phyloP scores from a whole-genome alignment of 2,329 filamentous ascomycete species.

The Knufia fluminis region DNA sequence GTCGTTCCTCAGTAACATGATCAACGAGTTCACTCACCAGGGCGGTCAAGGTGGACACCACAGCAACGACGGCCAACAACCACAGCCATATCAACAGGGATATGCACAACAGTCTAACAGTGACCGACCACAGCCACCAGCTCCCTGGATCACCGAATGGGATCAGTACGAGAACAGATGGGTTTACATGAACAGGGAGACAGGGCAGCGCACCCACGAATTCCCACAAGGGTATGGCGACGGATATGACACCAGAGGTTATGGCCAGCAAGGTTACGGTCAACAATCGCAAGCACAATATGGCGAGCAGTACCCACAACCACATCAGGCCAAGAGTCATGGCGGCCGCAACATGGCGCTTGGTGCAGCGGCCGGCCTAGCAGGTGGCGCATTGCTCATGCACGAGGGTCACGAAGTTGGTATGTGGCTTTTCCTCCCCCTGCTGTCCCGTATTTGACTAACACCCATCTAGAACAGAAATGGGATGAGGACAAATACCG shows the following conservation, averaged over 20 bases:
- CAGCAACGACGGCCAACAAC: neutral
- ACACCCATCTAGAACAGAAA: slow-evolving; percentile 24
- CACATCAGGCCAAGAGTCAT: slow-evolving; percentile 25
- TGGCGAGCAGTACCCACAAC: slow-evolving; percentile 14
- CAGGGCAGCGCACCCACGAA: slow-evolving; percentile 35
- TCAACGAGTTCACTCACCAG: slow-evolving; percentile 11
- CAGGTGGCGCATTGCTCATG: slow-evolving; percentile 37
- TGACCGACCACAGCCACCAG: slow-evolving; percentile 25
- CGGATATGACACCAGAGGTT: slow-evolving; percentile 9
- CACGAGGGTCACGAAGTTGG: slow-evolving; percentile 38
- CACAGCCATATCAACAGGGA: neutral
- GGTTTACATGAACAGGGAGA: slow-evolving; percentile 40
- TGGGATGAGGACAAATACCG: slow-evolving; percentile 28
- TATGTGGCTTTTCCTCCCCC: slow-evolving; percentile 16
- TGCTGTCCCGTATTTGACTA: neutral
- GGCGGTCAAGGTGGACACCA: neutral
- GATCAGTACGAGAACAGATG: slow-evolving; percentile 33
- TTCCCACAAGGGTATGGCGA: slow-evolving; percentile 25
- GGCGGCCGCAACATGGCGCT: slow-evolving; percentile 30
- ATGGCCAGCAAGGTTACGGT: slow-evolving; percentile 12
- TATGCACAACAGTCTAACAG: slow-evolving; percentile 13
- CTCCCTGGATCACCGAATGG: slow-evolving; percentile 40
- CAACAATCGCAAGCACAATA: slow-evolving; percentile 20
- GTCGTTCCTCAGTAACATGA: slow-evolving; percentile 12
- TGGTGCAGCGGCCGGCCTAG: slow-evolving; percentile 34